phyloP scores from a whole-genome alignment of 768 basidiomycete species.

The Leccinellum albellum region DNA sequence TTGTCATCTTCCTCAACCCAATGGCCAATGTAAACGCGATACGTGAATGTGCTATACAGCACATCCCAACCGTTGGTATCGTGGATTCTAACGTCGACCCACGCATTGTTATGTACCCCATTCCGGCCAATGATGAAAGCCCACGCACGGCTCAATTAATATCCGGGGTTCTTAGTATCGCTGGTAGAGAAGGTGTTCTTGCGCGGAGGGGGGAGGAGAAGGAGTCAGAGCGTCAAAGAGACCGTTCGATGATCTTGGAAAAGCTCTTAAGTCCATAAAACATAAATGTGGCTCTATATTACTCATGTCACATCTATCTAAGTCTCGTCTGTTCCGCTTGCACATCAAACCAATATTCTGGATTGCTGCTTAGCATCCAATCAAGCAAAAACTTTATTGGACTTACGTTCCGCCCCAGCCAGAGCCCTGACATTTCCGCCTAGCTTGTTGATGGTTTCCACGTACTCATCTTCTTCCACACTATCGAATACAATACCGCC shows the following conservation, averaged over 20 bases:
- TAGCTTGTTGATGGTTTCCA: slow-evolving; percentile 94
- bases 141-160: slow-evolving; percentile 87
- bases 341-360: slow-evolving; percentile 70
- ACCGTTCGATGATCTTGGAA: slow-evolving; percentile 25
- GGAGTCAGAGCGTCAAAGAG: slow-evolving; percentile 20
- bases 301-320: slow-evolving; percentile 19
- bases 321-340: slow-evolving; percentile 43
- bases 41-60: slow-evolving; percentile 83
- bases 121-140: slow-evolving; percentile 97
- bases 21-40: slow-evolving; percentile 80
- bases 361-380: slow-evolving; percentile 17
- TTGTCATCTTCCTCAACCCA: slow-evolving; percentile 90
- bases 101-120: slow-evolving; percentile 94
- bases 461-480: slow-evolving; percentile 95
- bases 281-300: slow-evolving; percentile 13
- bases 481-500: slow-evolving; percentile 98
- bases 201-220: slow-evolving; percentile 34
- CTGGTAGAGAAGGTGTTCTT: slow-evolving; percentile 71
- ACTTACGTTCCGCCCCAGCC: slow-evolving; percentile 84
- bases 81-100: slow-evolving; percentile 96
- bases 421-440: slow-evolving; percentile 82
- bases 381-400: neutral
- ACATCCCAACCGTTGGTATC: slow-evolving; percentile 91
- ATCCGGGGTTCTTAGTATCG: slow-evolving; percentile 85
- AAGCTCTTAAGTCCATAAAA: slow-evolving; percentile 19